Conservation (phyloP, 176 grass and related monocot species). For the Panicum miliaceum region DNA sequence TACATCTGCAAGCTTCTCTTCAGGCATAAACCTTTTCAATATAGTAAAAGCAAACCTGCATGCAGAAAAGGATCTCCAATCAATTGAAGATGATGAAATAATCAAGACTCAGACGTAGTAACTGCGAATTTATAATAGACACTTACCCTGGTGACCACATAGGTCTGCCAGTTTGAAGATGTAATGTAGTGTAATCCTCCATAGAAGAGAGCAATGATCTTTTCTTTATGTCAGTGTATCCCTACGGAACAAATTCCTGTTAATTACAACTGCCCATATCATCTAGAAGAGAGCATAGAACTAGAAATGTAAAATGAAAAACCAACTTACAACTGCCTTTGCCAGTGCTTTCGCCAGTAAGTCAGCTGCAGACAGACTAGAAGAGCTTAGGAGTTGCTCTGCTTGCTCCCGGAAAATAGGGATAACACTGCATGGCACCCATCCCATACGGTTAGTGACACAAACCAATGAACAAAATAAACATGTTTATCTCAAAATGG, state of each 20-base stretch:
- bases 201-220: slow-evolving; percentile 88
- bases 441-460: slow-evolving; percentile 2
- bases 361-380: slow-evolving; percentile 65
- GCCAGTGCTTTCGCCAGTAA: slow-evolving; percentile 95
- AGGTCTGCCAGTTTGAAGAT: slow-evolving; percentile 67
- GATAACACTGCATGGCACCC: slow-evolving; percentile 75
- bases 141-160: slow-evolving; percentile 88
- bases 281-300: neutral
- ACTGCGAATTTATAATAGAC: neutral
- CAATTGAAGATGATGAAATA: neutral
- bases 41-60: slow-evolving; percentile 77
- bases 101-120: neutral
- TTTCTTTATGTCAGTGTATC: slow-evolving; percentile 95
- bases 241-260: slow-evolving; percentile 50
- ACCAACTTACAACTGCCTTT: slow-evolving; percentile 81
- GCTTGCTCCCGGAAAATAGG: slow-evolving; percentile 93
- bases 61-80: neutral
- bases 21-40: slow-evolving; percentile 89
- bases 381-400: slow-evolving; percentile 75
- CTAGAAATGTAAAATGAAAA: neutral
- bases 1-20: slow-evolving; percentile 69
- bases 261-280: slow-evolving; percentile 18
- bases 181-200: slow-evolving; percentile 82
- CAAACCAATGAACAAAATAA: neutral
- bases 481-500: neutral